Conservation (phyloP, 352 stramenopile species). For the Thalassiosira hispida region DNA sequence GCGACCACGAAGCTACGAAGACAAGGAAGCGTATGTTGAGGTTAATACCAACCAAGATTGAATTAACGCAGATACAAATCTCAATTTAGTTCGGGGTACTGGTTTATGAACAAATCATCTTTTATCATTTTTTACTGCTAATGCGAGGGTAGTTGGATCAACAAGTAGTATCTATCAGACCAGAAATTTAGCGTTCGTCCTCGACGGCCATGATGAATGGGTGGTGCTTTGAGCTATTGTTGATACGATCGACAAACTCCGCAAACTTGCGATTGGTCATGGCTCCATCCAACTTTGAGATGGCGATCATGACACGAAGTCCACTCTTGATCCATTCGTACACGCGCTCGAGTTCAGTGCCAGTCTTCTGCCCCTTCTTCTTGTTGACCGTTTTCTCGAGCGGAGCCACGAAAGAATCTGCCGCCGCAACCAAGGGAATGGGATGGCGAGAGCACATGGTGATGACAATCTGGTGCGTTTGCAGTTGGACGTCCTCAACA, state of each 20-base stretch:
- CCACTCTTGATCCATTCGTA: constrained; percentile 96
- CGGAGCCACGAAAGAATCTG: constrained; percentile 91
- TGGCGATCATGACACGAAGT: constrained; percentile 81
- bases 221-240: constrained; percentile 57
- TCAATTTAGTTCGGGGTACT: too few species aligned
- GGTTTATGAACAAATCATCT: too few species aligned
- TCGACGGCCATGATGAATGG: constrained; percentile 61
- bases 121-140: too few species aligned
- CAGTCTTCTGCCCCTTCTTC: constrained; percentile 95
- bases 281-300: constrained; percentile 69
- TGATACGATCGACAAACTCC: constrained; percentile 70
- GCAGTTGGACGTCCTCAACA: constrained; percentile 95
- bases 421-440: constrained; percentile 86
- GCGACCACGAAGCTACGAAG: too few species aligned
- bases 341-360: constrained; percentile 93
- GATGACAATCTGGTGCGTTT: constrained; percentile 96
- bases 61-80: too few species aligned
- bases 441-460: constrained; percentile 89
- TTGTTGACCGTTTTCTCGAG: constrained; percentile 96
- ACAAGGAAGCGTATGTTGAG: too few species aligned
- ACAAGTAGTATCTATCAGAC: neutral
- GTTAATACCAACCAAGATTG: too few species aligned
- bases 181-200: constrained; percentile 53
- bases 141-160: neutral
- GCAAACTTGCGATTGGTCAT: constrained; percentile 75